Evolutionary conservation across 257 asterid genomes (phyloP).

Genomic region (Plantago major): DNA sequence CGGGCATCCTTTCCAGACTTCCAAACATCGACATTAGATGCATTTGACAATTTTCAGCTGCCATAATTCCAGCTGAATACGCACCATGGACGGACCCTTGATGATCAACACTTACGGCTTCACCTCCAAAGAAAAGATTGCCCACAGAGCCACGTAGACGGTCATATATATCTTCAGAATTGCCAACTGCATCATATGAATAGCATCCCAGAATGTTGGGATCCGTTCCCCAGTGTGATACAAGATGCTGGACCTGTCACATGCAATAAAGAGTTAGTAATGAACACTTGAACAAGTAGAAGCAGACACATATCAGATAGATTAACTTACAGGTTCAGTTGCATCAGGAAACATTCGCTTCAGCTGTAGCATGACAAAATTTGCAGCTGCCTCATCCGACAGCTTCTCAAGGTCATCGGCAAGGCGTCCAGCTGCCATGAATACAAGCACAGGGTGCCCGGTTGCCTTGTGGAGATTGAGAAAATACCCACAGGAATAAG

Average conservation of each 20-base stretch:
- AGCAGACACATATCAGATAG: neutral
- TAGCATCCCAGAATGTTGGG: constrained; percentile 86
- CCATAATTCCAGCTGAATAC: constrained; percentile 85
- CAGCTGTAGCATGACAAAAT: constrained; percentile 75
- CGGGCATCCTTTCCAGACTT: constrained; percentile 51
- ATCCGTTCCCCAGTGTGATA: constrained; percentile 89
- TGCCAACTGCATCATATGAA: constrained; percentile 90
- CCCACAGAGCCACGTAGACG: constrained; percentile 80
- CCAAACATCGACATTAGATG: constrained; percentile 62
- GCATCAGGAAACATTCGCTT: constrained; percentile 87
- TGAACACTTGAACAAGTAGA: too few relatives aligned
- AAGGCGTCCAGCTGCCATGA: constrained; percentile 96
- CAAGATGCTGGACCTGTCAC: constrained; percentile 69
- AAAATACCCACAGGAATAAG: constrained; percentile 90
- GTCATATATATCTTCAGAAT: constrained; percentile 76
- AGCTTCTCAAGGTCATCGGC: constrained; percentile 90
- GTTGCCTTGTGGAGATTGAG: constrained; percentile 97
- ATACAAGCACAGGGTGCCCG: constrained; percentile 84
- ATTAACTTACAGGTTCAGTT: constrained; percentile 67
- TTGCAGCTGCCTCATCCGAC: constrained; percentile 66
- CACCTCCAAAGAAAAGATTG: constrained; percentile 92
- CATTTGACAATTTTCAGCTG: constrained; percentile 71
- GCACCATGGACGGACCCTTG: constrained; percentile 99
- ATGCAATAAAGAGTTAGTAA: neutral
- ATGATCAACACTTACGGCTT: constrained; percentile 90